Percentiles rank a stretch among this genome's conserved stretches.
Conservation (phyloP, 2,329 filamentous ascomycete genomes). For the Magnaporthiopsis incrustans region DNA sequence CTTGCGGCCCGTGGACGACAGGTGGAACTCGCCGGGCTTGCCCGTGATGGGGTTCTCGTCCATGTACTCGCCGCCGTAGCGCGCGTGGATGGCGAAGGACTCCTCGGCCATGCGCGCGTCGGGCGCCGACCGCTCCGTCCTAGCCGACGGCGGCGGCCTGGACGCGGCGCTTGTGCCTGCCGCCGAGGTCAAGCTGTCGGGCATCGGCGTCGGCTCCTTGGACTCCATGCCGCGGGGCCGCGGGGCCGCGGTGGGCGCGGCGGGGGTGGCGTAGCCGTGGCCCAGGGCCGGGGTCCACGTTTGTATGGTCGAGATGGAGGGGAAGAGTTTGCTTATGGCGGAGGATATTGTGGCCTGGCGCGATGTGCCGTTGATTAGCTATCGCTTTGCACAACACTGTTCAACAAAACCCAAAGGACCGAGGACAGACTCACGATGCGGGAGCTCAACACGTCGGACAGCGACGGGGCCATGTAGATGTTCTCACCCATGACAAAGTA, state of each 20-base stretch:
- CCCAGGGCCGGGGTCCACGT: constrained; percentile 48
- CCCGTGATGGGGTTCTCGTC: constrained; percentile 63
- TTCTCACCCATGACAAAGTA: constrained; percentile 61
- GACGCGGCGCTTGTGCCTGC: constrained; percentile 17
- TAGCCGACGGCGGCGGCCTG: constrained; percentile 17
- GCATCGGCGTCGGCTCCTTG: constrained; percentile 40
- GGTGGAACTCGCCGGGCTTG: constrained; percentile 56
- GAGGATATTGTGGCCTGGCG: constrained; percentile 46
- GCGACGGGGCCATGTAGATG: constrained; percentile 56
- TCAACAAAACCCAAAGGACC: too few species aligned
- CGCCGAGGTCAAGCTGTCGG: constrained; percentile 25
- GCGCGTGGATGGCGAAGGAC: constrained; percentile 48
- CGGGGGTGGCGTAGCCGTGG: constrained; percentile 39
- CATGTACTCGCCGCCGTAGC: constrained; percentile 56
- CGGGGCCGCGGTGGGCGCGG: constrained; percentile 15
- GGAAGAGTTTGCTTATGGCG: constrained; percentile 44
- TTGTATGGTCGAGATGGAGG: constrained; percentile 40
- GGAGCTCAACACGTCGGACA: constrained; percentile 51
- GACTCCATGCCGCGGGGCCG: constrained; percentile 28
- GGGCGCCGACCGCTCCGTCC: constrained; percentile 30
- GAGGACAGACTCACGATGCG: constrained; percentile 39
- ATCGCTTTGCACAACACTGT: too few species aligned
- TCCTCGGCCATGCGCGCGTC: constrained; percentile 45
- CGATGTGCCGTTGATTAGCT: constrained; percentile 2
- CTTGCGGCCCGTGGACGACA: constrained; percentile 53